A percentile compares a stretch with the other conserved stretches of the same genome.
Evolutionary conservation across 331 rosid species (phyloP).

Genomic region (Quercus tomentella): DNA sequence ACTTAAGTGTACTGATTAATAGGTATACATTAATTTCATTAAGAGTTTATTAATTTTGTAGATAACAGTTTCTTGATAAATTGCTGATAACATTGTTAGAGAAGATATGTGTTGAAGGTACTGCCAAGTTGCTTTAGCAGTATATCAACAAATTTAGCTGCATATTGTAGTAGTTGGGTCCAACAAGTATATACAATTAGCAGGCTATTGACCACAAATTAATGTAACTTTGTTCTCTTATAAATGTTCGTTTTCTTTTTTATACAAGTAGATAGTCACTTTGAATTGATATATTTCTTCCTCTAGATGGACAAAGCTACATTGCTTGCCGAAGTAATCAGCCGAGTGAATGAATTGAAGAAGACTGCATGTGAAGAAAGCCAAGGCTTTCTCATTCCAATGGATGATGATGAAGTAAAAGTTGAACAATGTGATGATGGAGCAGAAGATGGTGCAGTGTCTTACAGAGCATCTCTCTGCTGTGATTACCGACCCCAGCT

Average conservation of each 20-base stretch:
- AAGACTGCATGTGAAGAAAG: slow-evolving; percentile 64
- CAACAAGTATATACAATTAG: too few species aligned
- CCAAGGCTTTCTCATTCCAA: slow-evolving; percentile 62
- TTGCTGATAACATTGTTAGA: neutral
- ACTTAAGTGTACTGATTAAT: neutral
- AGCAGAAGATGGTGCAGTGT: slow-evolving; percentile 33
- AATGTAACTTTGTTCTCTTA: too few species aligned
- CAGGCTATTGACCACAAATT: too few species aligned
- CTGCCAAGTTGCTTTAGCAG: neutral
- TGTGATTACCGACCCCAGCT: slow-evolving; percentile 68
- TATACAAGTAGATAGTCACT: neutral
- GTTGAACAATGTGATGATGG: slow-evolving; percentile 50
- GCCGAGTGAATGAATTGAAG: slow-evolving; percentile 71
- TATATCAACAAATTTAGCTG: neutral
- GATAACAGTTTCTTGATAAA: neutral
- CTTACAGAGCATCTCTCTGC: slow-evolving; percentile 65
- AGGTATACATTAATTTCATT: neutral
- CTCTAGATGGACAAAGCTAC: slow-evolving; percentile 86
- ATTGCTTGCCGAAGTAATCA: slow-evolving; percentile 65
- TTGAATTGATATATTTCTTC: neutral
- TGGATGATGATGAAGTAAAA: slow-evolving; percentile 72
- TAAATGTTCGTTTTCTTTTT: neutral
- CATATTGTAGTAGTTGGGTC: too few species aligned
- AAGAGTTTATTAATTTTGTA: neutral
- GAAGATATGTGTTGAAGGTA: neutral